These are phyloP conservation scores for carrot (Daucus carota) DNA, from an alignment of 129 eudicot genomes.

Conservation along the genomic window DNA sequence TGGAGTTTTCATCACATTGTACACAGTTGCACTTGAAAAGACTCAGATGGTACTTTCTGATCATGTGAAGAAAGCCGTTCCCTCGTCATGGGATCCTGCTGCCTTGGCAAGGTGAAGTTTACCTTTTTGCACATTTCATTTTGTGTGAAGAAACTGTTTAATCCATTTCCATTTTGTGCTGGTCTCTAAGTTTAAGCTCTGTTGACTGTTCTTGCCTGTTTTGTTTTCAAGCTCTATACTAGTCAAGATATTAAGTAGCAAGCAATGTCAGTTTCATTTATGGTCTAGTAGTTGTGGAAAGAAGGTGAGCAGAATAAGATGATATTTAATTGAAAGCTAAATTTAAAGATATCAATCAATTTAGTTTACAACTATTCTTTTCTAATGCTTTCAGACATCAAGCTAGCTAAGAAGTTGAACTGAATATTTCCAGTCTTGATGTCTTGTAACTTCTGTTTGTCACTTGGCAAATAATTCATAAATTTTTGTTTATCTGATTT, in stretches of 20 bases:
- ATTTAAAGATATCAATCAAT: too few species aligned
- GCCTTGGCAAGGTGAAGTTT: conserved; percentile 73
- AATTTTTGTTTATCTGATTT: too few species aligned
- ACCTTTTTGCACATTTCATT: neutral
- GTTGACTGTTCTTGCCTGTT: neutral
- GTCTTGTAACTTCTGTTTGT: too few species aligned
- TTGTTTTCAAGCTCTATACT: neutral
- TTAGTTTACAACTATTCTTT: too few species aligned
- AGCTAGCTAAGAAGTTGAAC: too few species aligned
- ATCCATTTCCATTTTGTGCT: neutral
- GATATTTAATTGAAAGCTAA: neutral
- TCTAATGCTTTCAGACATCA: too few species aligned
- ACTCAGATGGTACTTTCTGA: conserved; percentile 82
- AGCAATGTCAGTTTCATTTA: too few species aligned
- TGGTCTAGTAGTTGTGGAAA: too few species aligned
- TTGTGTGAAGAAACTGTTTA: neutral
- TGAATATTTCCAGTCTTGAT: too few species aligned
- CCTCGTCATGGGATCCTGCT: conserved; percentile 96
- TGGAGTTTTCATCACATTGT: conserved; percentile 85
- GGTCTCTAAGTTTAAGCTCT: neutral
- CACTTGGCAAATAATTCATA: too few species aligned
- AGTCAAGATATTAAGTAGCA: neutral
- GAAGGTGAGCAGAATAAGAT: too few species aligned
- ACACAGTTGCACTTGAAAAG: conserved; percentile 80
- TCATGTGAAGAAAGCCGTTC: conserved; percentile 88